Evolutionary conservation across 352 stramenopile species (phyloP).

Genomic region (Phytophthora litchii): DNA sequence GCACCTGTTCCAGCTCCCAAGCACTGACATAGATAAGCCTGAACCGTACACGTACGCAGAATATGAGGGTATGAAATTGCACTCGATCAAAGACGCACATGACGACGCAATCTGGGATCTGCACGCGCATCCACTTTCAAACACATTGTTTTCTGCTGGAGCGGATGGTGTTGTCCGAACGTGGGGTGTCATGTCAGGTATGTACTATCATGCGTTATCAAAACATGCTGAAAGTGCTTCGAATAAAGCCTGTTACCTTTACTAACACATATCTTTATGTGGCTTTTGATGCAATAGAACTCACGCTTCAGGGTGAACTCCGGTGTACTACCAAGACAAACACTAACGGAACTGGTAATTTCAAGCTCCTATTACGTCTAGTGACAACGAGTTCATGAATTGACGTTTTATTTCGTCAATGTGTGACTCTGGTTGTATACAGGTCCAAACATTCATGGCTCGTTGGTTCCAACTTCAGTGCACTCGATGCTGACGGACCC

Average conservation of each 20-base stretch:
- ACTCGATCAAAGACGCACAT: constrained; percentile 77
- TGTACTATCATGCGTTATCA: background rate
- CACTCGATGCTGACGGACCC: constrained; percentile 73
- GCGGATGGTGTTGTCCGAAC: constrained; percentile 80
- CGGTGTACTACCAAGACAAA: constrained; percentile 61
- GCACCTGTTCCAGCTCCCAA: constrained; percentile 65
- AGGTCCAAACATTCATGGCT: constrained; percentile 57
- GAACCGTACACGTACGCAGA: constrained; percentile 76
- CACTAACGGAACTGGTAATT: constrained; percentile 51
- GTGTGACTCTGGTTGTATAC: background rate
- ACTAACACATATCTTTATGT: constrained; percentile 8
- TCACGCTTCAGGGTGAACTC: constrained; percentile 79
- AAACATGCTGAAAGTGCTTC: background rate
- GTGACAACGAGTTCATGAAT: background rate
- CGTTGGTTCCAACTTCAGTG: constrained; percentile 74
- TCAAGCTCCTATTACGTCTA: background rate
- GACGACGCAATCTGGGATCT: constrained; percentile 86
- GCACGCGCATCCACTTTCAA: constrained; percentile 81
- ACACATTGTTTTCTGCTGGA: constrained; percentile 82
- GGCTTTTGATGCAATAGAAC: constrained; percentile 43
- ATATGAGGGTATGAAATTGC: constrained; percentile 72
- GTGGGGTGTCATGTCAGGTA: constrained; percentile 81
- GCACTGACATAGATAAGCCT: constrained; percentile 61
- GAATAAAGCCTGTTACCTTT: background rate
- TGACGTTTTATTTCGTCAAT: background rate